phyloP scores from a whole-genome alignment of 164 flowering plant species.

The Annona squamosa region DNA sequence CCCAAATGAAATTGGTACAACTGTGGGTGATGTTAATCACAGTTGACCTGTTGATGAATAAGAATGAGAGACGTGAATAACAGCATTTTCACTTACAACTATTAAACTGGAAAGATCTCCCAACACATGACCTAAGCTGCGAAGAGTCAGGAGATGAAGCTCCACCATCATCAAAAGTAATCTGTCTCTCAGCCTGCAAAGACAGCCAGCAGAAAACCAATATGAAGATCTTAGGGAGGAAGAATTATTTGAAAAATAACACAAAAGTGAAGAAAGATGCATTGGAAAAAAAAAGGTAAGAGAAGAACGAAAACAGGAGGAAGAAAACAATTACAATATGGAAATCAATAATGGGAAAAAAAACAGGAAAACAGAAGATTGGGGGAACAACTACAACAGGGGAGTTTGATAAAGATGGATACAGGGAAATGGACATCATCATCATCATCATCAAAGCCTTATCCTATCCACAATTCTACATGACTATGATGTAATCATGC shows the following conservation, averaged over 20 bases:
- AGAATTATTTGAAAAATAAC: neutral
- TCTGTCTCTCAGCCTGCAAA: conserved; percentile 14
- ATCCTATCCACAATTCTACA: neutral
- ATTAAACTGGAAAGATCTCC: conserved; percentile 15
- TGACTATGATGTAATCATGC: neutral
- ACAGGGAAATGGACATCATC: neutral
- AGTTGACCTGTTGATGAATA: no score
- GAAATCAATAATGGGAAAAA: neutral
- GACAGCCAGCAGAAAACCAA: neutral
- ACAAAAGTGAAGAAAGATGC: neutral
- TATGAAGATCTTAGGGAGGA: neutral
- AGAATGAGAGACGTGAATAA: neutral
- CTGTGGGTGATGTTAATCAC: neutral
- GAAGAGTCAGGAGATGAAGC: conserved; percentile 15
- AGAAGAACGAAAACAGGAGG: neutral
- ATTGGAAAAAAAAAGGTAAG: neutral
- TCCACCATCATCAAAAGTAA: conserved; percentile 6
- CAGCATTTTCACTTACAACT: conserved; percentile 11
- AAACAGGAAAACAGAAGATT: neutral
- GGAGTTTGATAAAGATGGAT: neutral
- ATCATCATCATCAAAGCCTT: neutral
- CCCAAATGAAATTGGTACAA: neutral
- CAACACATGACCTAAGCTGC: conserved; percentile 14
- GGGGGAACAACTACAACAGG: neutral
- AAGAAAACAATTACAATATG: no score